Evolutionary conservation across 176 grass and related monocot genomes (phyloP).

Genomic region (Oryza glumipatula): DNA sequence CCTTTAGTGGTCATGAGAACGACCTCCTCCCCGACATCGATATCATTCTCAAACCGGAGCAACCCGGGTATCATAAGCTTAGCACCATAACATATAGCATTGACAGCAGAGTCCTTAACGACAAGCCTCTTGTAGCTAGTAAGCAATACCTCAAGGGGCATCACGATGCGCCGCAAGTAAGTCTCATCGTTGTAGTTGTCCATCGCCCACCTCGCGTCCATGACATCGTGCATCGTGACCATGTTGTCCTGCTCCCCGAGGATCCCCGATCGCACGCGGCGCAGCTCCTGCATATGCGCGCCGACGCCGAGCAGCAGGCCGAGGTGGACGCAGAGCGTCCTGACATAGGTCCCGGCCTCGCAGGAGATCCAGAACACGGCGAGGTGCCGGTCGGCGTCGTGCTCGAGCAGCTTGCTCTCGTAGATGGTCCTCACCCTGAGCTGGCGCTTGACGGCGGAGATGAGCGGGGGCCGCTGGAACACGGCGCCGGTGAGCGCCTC

Average conservation of each 20-base stretch:
- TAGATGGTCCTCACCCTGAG: slow-evolving; percentile 91
- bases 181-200: slow-evolving; percentile 81
- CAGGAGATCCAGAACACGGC: slow-evolving; percentile 90
- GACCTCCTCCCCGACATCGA: slow-evolving; percentile 88
- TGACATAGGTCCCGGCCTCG: slow-evolving; percentile 83
- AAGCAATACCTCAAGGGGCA: slow-evolving; percentile 86
- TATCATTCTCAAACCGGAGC: slow-evolving; percentile 92
- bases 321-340: slow-evolving; percentile 85
- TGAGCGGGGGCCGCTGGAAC: slow-evolving; percentile 91
- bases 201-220: slow-evolving; percentile 81
- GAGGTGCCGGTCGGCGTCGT: slow-evolving; percentile 67
- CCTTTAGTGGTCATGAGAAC: slow-evolving; percentile 95
- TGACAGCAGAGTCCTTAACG: slow-evolving; percentile 90
- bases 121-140: slow-evolving; percentile 98
- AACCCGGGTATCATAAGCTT: slow-evolving; percentile 97
- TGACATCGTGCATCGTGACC: slow-evolving; percentile 97
- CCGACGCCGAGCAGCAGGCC: slow-evolving; percentile 84
- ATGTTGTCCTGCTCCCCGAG: slow-evolving; percentile 90
- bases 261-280: slow-evolving; percentile 77
- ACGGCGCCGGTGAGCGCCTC: slow-evolving; percentile 84
- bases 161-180: slow-evolving; percentile 83
- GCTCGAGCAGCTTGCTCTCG: slow-evolving; percentile 83
- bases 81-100: slow-evolving; percentile 96
- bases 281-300: slow-evolving; percentile 91
- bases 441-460: slow-evolving; percentile 90